phyloP scores from a whole-genome alignment of 306 rosid genomes.

The Cucumis hystrix region DNA sequence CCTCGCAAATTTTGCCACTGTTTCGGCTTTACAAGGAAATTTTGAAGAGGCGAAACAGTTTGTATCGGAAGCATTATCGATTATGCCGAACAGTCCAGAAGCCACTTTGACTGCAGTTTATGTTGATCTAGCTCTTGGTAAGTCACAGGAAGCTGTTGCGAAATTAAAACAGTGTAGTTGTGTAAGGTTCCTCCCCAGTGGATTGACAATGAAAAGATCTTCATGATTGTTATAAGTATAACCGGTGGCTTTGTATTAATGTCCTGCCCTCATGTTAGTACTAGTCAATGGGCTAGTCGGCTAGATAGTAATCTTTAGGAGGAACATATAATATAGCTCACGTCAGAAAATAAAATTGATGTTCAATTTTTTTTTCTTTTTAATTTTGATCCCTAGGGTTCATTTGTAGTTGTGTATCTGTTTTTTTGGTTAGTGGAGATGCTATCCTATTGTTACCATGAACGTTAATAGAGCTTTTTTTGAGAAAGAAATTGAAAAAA shows the following conservation, averaged over 20 bases:
- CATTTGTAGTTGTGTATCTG: conserved; percentile 70
- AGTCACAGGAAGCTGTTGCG: conserved; percentile 65
- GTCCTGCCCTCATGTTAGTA: conserved; percentile 29
- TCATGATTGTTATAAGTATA: conserved; percentile 37
- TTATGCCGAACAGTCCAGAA: conserved; percentile 60
- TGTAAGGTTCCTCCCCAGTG: conserved; percentile 50
- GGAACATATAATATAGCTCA: conserved; percentile 77
- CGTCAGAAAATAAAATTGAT: conserved; percentile 75
- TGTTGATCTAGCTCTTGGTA: conserved; percentile 68
- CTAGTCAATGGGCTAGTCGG: conserved; percentile 61
- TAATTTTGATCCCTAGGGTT: conserved; percentile 50
- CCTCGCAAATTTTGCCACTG: conserved; percentile 66
- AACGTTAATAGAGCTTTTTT: conserved; percentile 37
- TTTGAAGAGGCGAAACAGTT: conserved; percentile 50
- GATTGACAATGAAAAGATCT: conserved; percentile 43
- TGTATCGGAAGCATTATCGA: conserved; percentile 54
- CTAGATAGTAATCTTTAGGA: conserved; percentile 40
- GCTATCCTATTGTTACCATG: conserved; percentile 20
- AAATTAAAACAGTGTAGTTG: conserved; percentile 69
- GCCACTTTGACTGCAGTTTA: conserved; percentile 73
- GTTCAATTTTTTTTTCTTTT: conserved; percentile 15
- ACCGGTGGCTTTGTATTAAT: conserved; percentile 31
- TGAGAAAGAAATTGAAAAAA: conserved; percentile 29
- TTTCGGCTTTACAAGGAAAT: conserved; percentile 74
- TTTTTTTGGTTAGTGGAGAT: conserved; percentile 68